These are phyloP conservation scores for Adansonia rubrostipa DNA, from an alignment of 441 rosid genomes.

Conservation along the genomic window DNA sequence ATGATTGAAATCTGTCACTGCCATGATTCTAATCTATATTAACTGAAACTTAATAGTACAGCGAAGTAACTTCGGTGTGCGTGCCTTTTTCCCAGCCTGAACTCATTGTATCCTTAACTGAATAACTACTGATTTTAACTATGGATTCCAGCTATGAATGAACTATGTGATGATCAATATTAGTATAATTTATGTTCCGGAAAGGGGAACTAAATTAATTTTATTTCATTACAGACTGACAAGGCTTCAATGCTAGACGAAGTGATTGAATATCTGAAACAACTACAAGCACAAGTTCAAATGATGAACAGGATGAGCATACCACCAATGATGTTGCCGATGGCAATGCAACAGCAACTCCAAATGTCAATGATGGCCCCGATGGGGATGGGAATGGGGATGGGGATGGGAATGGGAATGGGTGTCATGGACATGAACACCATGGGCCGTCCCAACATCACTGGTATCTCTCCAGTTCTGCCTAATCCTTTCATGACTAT, in stretches of 20 bases:
- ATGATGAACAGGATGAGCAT: slow-evolving; percentile 82
- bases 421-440: slow-evolving; percentile 62
- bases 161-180: too few relatives aligned
- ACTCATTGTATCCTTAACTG: too few relatives aligned
- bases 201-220: background rate
- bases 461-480: slow-evolving; percentile 47
- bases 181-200: too few relatives aligned
- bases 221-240: slow-evolving; percentile 60
- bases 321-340: slow-evolving; percentile 74
- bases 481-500: slow-evolving; percentile 64
- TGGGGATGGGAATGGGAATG: slow-evolving; percentile 60
- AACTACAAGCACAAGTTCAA: slow-evolving; percentile 83
- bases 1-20: background rate
- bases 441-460: slow-evolving; percentile 52
- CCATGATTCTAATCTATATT: slow-evolving; percentile 10
- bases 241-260: slow-evolving; percentile 98
- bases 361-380: slow-evolving; percentile 76
- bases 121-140: too few relatives aligned
- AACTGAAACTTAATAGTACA: slow-evolving; percentile 13
- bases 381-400: slow-evolving; percentile 53
- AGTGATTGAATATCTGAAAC: slow-evolving; percentile 95
- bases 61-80: slow-evolving; percentile 6
- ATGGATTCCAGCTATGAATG: too few relatives aligned
- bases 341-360: slow-evolving; percentile 77
- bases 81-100: too few relatives aligned